phyloP scores from a whole-genome alignment of 2,329 filamentous ascomycete genomes.

The Pseudogymnoascus sp. region DNA sequence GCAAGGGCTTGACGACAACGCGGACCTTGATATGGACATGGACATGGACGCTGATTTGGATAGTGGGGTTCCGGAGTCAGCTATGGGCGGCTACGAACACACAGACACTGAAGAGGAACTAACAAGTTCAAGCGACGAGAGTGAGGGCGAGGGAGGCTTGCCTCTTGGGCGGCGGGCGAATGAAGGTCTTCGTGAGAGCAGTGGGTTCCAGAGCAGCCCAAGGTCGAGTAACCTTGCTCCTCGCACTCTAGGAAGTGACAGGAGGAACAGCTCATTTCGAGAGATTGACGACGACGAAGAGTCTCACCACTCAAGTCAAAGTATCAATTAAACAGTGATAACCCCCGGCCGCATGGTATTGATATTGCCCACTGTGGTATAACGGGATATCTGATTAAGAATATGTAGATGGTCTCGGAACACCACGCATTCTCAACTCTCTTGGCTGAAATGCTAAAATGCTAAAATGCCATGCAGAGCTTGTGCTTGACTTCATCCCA shows the following conservation, averaged over 20 bases:
- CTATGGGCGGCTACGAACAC: conserved; percentile 60
- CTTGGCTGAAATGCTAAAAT: neutral
- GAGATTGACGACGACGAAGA: neutral
- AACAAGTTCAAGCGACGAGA: conserved; percentile 40
- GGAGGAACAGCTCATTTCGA: conserved; percentile 2
- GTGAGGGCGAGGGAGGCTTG: conserved; percentile 26
- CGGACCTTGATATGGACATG: conserved; percentile 34
- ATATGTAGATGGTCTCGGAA: neutral
- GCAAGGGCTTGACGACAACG: conserved; percentile 23
- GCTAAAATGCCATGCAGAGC: neutral
- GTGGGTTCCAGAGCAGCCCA: neutral
- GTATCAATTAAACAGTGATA: neutral
- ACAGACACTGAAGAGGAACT: conserved; percentile 65
- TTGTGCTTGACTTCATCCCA: neutral
- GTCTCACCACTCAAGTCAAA: neutral
- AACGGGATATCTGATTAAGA: neutral
- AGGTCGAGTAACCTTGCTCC: conserved; percentile 1
- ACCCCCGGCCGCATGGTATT: neutral
- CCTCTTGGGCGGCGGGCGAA: neutral
- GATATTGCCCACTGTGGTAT: neutral
- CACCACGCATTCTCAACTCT: neutral
- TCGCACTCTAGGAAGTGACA: neutral
- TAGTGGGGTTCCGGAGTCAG: conserved; percentile 58
- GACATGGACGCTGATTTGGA: conserved; percentile 63
- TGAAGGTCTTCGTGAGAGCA: neutral